Evolutionary conservation across 1,139 yeast genomes (phyloP), one percentile per base, ranked within the genome.

Genomic region (Kodamaea sp.): DNA sequence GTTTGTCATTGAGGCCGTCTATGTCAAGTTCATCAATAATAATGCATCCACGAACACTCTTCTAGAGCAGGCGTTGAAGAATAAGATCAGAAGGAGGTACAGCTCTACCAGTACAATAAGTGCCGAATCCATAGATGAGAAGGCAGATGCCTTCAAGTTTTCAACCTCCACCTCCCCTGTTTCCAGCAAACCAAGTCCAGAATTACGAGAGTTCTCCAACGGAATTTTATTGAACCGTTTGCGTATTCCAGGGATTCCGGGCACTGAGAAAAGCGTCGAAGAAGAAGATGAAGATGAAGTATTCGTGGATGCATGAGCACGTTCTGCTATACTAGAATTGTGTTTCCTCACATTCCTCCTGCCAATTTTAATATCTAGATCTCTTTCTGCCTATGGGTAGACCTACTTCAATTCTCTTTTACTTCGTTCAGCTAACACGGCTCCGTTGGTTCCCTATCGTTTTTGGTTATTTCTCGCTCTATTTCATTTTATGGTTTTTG

Each of bases 1-100:
- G 54, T 86, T 65, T 55, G 90, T 86, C 29, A 78, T 87, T 53
- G 95, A 86, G 60, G 63, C 60, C 34, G 53, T 52, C 26, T 65
- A 33, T 39, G 43, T 55, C 24, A 39, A 37, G 27, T 43, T 47
- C 32, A 42, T 50, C 22, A 20, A 38, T 16, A 48, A 48, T 32
- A 46, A 48, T 33, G 38, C 41, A 16, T 37, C 45, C 20, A 45
- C 43, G 14, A 50, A 54, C 24, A 43, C 44, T 14, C 51, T 66
- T 29, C 41, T 53, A 33, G 61, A 61, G 30, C 54, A 57, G 36
- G 70, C 67, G 2, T 41, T 51, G 32, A 52, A 50, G 42, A 54
- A 53, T 38, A 59, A 51, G 35, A 51, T 50, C 42, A 49, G 63
- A 35, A 48, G 70, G 34, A 43, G 51, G 19, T 42, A 38, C 31